Evolutionary conservation across 805 yeast genomes (phyloP).

Genomic region (Zygosaccharomyces siamensis): DNA sequence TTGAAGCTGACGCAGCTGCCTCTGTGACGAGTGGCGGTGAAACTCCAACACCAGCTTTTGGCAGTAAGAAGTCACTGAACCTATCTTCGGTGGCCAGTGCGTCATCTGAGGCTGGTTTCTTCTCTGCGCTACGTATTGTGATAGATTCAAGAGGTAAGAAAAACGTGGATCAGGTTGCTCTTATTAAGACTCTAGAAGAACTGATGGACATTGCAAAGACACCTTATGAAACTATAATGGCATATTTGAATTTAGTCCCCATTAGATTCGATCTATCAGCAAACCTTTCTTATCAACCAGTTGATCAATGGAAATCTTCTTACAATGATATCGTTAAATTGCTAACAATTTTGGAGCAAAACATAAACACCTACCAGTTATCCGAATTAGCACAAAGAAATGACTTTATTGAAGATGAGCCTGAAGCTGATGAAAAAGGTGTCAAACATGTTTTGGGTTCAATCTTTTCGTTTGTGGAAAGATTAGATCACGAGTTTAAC

Average conservation of each 20-base stretch:
- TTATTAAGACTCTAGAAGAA: conserved; percentile 64
- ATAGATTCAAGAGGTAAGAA: conserved; percentile 93
- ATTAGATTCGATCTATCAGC: conserved; percentile 78
- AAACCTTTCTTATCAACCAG: conserved; percentile 65
- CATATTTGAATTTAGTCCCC: conserved; percentile 78
- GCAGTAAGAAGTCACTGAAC: conserved; percentile 27
- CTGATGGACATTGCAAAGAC: conserved; percentile 46
- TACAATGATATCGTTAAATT: conserved; percentile 57
- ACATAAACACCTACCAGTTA: conserved; percentile 56
- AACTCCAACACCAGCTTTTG: conserved; percentile 35
- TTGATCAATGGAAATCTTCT: conserved; percentile 73
- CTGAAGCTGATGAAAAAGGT: conserved; percentile 56
- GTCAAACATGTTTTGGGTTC: conserved; percentile 76
- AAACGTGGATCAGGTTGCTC: conserved; percentile 79
- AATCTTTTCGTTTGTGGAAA: conserved; percentile 78
- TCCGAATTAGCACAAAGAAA: conserved; percentile 65
- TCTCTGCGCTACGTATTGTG: conserved; percentile 66
- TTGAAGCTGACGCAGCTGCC: conserved; percentile 23
- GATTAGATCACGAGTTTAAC: conserved; percentile 91
- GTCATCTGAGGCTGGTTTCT: conserved; percentile 47
- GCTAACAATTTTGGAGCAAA: conserved; percentile 62
- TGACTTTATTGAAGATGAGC: conserved; percentile 76
- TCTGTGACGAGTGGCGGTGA: conserved; percentile 22
- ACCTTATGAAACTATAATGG: conserved; percentile 72
- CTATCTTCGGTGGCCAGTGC: conserved; percentile 32